Base-by-base conservation (phyloP, 257 asterid species). In the Nicotiana paniculata region DNA sequence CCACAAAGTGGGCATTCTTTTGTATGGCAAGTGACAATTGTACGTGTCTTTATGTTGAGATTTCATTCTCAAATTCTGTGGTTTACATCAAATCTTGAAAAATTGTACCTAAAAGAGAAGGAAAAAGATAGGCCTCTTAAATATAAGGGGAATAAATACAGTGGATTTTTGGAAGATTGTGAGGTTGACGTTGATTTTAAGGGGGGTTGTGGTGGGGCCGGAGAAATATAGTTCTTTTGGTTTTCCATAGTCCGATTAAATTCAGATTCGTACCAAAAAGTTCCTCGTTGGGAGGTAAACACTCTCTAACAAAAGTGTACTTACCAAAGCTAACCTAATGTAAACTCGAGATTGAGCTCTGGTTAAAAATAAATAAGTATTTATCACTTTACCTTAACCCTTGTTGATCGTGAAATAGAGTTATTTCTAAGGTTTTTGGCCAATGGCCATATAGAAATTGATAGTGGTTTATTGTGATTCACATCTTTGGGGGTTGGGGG, bases 11-110 rank as follows among this genome's bases (percentile, higher is more conserved):
- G 37, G 28, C 13, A 3, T 17, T 75, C 9, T 53, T 82, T 81
- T 87, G 88, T 85, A 91, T 91, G 97, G 98, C 85, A 83, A 26
- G 86, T 32, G 90, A 86, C 90, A 88, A 84, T 28, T 85, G 86
- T 87, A 93, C 95, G 93, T 90, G 94, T 86, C 89, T 74, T 84
- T 74, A 28, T 33, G 83, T 63, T 66, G 72, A 53, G 9, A 72
- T 82, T 81, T 79, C 70, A 82, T 70, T 69, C 80, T 91, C 61
- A 62, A 80, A 51, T 86, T 86, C 82, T 87, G 90, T 90, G 91
- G 90, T 82, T 81, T 81, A 64, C 30, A 82, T 57, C 75, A 51
- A 67, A 24, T 1, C 17, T 67, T 64, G 8, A 54, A 10, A 37
- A 16, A 58, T 35, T 5, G 11, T n/a, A 18, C 18, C 30, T 2